These are phyloP conservation scores for Aquilaria sinensis DNA, from an alignment of 345 rosid genomes.

Conservation along the genomic window DNA sequence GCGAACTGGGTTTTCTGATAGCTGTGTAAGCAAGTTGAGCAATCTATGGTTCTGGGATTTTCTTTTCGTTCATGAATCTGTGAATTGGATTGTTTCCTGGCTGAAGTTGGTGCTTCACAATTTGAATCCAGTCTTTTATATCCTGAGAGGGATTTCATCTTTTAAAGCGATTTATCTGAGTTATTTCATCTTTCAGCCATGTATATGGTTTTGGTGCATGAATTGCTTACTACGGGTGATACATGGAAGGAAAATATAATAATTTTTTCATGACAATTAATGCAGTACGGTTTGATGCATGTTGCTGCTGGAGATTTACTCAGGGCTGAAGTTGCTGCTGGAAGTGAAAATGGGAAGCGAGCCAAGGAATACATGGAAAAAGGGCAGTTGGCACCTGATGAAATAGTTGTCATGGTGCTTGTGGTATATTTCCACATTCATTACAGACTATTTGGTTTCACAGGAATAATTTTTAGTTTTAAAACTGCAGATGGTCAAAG, in stretches of 20 bases:
- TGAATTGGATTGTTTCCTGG: too few relatives aligned
- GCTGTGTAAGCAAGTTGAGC: background rate
- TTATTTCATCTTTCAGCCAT: background rate
- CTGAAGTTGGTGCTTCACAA: background rate
- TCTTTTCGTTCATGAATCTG: background rate
- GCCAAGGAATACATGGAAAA: slow-evolving; percentile 88
- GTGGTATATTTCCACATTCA: slow-evolving; percentile 4
- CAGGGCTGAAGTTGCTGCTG: slow-evolving; percentile 71
- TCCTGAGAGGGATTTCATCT: background rate
- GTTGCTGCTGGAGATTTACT: slow-evolving; percentile 89
- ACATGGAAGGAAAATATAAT: slow-evolving; percentile 11
- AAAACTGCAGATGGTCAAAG: slow-evolving; percentile 71
- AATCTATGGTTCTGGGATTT: background rate
- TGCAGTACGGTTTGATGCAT: slow-evolving; percentile 93
- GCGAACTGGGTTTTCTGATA: background rate
- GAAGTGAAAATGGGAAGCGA: slow-evolving; percentile 75
- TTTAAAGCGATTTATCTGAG: background rate
- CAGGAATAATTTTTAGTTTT: slow-evolving; percentile 16
- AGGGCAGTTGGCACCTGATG: slow-evolving; percentile 71
- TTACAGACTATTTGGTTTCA: slow-evolving; percentile 8
- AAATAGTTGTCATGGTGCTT: slow-evolving; percentile 67
- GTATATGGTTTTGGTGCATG: slow-evolving; percentile 9
- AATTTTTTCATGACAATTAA: slow-evolving; percentile 20
- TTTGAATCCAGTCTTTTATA: background rate
- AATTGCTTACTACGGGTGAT: slow-evolving; percentile 4